Evolutionary conservation across 2,329 filamentous ascomycete species (phyloP).

Genomic region (Aspergillus carbonarius): DNA sequence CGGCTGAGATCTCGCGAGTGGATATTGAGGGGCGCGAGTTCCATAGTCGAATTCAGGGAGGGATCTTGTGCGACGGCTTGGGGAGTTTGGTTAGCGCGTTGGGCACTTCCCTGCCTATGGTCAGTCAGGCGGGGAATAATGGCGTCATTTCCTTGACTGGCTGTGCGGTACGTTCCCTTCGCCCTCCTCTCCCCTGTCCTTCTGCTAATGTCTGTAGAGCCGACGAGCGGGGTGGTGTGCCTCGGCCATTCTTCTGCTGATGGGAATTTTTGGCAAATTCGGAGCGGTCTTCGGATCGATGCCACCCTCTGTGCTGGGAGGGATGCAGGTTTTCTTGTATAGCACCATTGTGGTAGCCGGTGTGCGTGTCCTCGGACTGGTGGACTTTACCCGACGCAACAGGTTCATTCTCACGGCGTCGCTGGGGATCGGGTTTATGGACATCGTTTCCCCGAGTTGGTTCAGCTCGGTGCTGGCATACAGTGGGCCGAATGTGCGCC

Average conservation of each 20-base stretch:
- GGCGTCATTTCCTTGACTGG: slow-evolving; percentile 79
- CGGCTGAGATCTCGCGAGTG: slow-evolving; percentile 61
- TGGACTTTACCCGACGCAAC: slow-evolving; percentile 74
- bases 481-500: slow-evolving; percentile 62
- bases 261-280: slow-evolving; percentile 82
- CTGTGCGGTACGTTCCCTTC: slow-evolving; percentile 54
- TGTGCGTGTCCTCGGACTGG: slow-evolving; percentile 70
- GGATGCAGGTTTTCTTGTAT: slow-evolving; percentile 81
- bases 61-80: slow-evolving; percentile 71
- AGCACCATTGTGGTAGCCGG: slow-evolving; percentile 73
- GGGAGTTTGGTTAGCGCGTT: slow-evolving; percentile 74
- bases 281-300: slow-evolving; percentile 77
- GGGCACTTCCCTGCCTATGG: slow-evolving; percentile 78
- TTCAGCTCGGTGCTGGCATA: slow-evolving; percentile 74
- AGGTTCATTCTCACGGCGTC: slow-evolving; percentile 78
- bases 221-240: slow-evolving; percentile 76
- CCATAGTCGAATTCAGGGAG: slow-evolving; percentile 65
- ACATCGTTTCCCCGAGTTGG: slow-evolving; percentile 66
- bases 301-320: slow-evolving; percentile 64
- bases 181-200: background rate
- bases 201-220: slow-evolving; percentile 47
- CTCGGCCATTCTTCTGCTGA: slow-evolving; percentile 73
- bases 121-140: slow-evolving; percentile 80
- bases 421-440: slow-evolving; percentile 70
- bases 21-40: slow-evolving; percentile 63